Evolutionary conservation across 2,329 filamentous ascomycete species (phyloP).

Genomic region (Zasmidium cellare): DNA sequence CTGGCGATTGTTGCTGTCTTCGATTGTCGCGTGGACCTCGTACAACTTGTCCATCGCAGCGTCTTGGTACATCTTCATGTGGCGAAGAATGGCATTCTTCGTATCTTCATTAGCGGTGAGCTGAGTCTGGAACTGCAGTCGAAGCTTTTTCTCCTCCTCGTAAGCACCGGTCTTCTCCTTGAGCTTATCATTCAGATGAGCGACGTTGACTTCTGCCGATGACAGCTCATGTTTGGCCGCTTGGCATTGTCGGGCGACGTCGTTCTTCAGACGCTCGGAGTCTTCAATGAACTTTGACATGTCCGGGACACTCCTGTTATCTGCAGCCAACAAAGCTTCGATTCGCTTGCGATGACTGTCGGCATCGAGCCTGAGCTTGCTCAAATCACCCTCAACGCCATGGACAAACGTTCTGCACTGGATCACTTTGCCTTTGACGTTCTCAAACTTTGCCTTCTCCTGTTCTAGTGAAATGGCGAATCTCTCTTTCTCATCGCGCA

Average conservation of each 20-base stretch:
- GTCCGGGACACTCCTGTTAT: not conserved
- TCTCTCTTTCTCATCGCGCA: slow-evolving; percentile 11
- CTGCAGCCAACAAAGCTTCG: no score
- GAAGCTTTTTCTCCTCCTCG: slow-evolving; percentile 25
- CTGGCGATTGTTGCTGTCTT: slow-evolving; percentile 7
- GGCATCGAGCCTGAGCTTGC: slow-evolving; percentile 18
- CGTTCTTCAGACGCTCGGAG: slow-evolving; percentile 13
- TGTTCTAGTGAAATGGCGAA: slow-evolving; percentile 11
- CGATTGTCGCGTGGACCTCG: slow-evolving; percentile 20
- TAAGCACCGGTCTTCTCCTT: slow-evolving; percentile 21
- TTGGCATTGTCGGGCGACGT: slow-evolving; percentile 20
- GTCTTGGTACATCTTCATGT: slow-evolving; percentile 17
- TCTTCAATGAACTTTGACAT: slow-evolving; percentile 14
- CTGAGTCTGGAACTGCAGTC: slow-evolving; percentile 24
- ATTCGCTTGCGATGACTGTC: not conserved
- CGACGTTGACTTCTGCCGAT: slow-evolving; percentile 4
- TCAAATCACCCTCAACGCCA: slow-evolving; percentile 25
- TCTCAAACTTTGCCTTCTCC: slow-evolving; percentile 14
- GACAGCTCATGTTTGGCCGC: slow-evolving; percentile 21
- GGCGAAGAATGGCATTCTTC: slow-evolving; percentile 9
- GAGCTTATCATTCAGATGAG: slow-evolving; percentile 24
- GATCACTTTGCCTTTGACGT: slow-evolving; percentile 14
- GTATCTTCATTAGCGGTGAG: slow-evolving; percentile 7
- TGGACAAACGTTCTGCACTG: slow-evolving; percentile 26
- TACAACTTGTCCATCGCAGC: slow-evolving; percentile 26